A percentile compares a stretch with the other conserved stretches of the same genome.
Evolutionary conservation across 192 early-diverging fungal species (phyloP).

Genomic region (Chytriomyces sp.): DNA sequence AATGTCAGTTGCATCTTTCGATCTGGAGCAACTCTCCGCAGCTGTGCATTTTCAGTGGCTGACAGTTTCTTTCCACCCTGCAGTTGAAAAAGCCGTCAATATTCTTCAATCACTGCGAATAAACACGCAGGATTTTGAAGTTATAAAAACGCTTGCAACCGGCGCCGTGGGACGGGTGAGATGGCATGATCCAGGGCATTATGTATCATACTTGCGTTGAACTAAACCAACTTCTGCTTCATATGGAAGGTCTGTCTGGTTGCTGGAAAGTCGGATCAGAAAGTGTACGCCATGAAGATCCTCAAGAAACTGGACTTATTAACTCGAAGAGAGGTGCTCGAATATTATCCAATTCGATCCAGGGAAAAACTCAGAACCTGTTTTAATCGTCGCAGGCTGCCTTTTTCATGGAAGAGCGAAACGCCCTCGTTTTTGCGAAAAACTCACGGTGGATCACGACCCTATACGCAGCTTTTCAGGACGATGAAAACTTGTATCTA

Average conservation of each 20-base stretch:
- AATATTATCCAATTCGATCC: slow-evolving; percentile 29
- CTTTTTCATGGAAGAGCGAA: slow-evolving; percentile 86
- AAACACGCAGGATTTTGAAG: slow-evolving; percentile 77
- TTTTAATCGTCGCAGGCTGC: slow-evolving; percentile 62
- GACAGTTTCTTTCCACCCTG: not conserved
- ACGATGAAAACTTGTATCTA: slow-evolving; percentile 62
- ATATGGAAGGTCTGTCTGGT: slow-evolving; percentile 76
- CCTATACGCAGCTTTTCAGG: slow-evolving; percentile 63
- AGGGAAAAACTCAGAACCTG: not conserved
- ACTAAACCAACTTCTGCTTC: slow-evolving; percentile 51
- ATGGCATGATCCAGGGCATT: slow-evolving; percentile 31
- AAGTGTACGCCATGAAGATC: slow-evolving; percentile 82
- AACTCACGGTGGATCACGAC: slow-evolving; percentile 59
- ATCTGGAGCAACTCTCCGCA: not conserved
- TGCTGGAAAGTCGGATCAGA: slow-evolving; percentile 66
- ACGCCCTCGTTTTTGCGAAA: slow-evolving; percentile 70
- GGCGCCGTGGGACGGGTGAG: slow-evolving; percentile 74
- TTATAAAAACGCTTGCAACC: slow-evolving; percentile 73
- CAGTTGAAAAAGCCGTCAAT: slow-evolving; percentile 53
- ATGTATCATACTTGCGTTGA: slow-evolving; percentile 25
- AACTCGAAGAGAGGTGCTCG: slow-evolving; percentile 73
- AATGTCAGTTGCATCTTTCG: slow-evolving; percentile 43
- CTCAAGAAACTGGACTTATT: slow-evolving; percentile 75
- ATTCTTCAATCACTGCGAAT: slow-evolving; percentile 59
- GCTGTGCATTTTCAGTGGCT: not conserved